Conservation (phyloP, 2,329 filamentous ascomycete genomes). For the Penicillium decumbens region DNA sequence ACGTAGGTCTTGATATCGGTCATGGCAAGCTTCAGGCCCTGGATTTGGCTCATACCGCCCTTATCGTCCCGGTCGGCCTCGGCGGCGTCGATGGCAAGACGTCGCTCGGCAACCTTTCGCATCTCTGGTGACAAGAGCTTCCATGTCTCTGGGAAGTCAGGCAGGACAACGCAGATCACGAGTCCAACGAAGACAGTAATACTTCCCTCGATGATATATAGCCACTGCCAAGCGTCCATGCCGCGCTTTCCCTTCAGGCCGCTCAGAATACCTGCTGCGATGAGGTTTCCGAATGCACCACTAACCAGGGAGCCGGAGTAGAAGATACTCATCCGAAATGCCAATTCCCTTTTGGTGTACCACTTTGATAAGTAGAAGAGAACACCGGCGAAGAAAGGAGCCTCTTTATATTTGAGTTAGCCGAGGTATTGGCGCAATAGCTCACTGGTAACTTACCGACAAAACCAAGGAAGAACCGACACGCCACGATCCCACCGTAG, state of each 20-base stretch:
- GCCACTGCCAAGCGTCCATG: constrained; percentile 41
- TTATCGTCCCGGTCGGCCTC: constrained; percentile 48
- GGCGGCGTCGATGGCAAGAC: constrained; percentile 49
- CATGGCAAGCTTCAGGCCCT: constrained; percentile 51
- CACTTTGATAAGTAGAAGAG: constrained; percentile 50
- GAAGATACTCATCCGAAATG: constrained; percentile 49
- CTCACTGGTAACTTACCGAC: constrained; percentile 27
- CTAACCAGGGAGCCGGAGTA: constrained; percentile 50
- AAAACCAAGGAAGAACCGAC: constrained; percentile 45
- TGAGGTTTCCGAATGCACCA: constrained; percentile 51
- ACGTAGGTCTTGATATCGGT: constrained; percentile 50
- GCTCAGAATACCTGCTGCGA: constrained; percentile 49
- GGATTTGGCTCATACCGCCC: constrained; percentile 46
- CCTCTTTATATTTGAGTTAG: constrained; percentile 28
- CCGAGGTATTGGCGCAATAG: background rate
- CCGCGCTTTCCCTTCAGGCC: constrained; percentile 37
- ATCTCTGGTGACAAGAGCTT: constrained; percentile 41
- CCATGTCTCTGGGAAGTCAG: constrained; percentile 48
- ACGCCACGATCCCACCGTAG: constrained; percentile 43
- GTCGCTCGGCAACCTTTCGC: constrained; percentile 45
- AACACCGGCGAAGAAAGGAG: constrained; percentile 46
- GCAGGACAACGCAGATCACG: constrained; percentile 33
- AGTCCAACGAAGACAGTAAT: constrained; percentile 36
- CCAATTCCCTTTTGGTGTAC: constrained; percentile 52
- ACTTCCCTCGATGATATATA: constrained; percentile 41